These are phyloP conservation scores for Aspergillus sclerotialis DNA, from an alignment of 2,329 filamentous ascomycete genomes.

Conservation along the genomic window DNA sequence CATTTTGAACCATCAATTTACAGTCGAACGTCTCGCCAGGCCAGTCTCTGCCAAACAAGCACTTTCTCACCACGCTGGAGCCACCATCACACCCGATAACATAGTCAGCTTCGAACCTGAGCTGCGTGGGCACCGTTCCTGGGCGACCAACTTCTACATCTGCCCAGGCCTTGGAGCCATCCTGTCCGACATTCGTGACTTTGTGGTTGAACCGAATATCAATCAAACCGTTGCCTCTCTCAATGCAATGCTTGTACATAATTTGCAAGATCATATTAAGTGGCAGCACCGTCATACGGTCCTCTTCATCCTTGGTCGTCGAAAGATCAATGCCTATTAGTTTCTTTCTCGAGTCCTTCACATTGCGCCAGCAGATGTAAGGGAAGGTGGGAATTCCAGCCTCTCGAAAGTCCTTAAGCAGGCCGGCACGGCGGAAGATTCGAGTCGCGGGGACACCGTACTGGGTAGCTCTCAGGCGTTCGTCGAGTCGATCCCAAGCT, in stretches of 20 bases:
- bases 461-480: neutral
- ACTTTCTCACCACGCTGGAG: conserved; percentile 36
- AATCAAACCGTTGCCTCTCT: too few relatives aligned
- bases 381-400: neutral
- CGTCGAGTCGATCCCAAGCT: neutral
- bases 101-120: conserved; percentile 41
- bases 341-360: neutral
- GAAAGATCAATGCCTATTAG: neutral
- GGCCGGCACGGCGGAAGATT: neutral
- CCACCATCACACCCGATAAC: conserved; percentile 51
- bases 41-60: conserved; percentile 47
- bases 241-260: conserved; percentile 35
- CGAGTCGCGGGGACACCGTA: neutral
- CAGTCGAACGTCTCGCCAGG: conserved; percentile 55
- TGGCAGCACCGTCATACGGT: conserved; percentile 39
- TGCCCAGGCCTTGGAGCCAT: conserved; percentile 40
- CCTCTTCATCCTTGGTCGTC: neutral
- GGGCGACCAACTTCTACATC: conserved; percentile 7
- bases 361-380: neutral
- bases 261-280: conserved; percentile 38
- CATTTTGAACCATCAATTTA: conserved; percentile 58
- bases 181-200: conserved; percentile 43
- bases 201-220: conserved; percentile 42
- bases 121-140: conserved; percentile 7
- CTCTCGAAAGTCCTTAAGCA: neutral